Conservation (phyloP, 768 basidiomycete genomes). For the Lactarius hengduanensis region DNA sequence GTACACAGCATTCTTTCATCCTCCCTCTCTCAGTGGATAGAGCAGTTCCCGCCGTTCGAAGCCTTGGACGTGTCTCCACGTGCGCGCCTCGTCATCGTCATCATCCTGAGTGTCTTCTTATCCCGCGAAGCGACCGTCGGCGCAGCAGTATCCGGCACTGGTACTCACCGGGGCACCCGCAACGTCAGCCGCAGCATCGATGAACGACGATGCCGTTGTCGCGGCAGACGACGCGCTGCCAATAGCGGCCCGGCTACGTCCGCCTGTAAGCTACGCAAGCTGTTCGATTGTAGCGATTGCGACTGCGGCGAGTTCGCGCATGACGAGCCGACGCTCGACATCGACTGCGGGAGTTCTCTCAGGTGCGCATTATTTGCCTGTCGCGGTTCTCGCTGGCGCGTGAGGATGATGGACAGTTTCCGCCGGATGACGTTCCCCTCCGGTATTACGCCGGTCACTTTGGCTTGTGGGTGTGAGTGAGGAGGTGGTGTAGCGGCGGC, state of each 20-base stretch:
- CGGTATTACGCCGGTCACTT: neutral
- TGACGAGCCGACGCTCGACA: slow-evolving; percentile 49
- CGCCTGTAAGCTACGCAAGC: slow-evolving; percentile 57
- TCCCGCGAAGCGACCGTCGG: neutral
- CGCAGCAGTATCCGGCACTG: neutral
- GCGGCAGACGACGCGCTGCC: neutral
- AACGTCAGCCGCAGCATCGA: neutral
- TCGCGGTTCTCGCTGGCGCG: slow-evolving; percentile 32
- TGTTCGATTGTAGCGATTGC: slow-evolving; percentile 45
- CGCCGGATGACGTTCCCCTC: slow-evolving; percentile 30
- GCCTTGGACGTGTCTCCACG: slow-evolving; percentile 18
- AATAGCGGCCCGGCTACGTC: slow-evolving; percentile 31
- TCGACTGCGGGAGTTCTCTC: slow-evolving; percentile 48
- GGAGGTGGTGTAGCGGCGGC: neutral
- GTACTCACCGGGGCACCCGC: neutral
- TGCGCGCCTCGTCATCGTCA: slow-evolving; percentile 13
- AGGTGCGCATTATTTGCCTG: slow-evolving; percentile 37
- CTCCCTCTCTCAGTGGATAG: slow-evolving; percentile 4
- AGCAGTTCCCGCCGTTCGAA: slow-evolving; percentile 14
- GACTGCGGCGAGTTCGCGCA: slow-evolving; percentile 40
- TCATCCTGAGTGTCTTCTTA: neutral
- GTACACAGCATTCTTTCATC: no score
- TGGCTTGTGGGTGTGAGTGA: neutral
- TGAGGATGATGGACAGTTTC: slow-evolving; percentile 40
- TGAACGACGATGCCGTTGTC: neutral